Evolutionary conservation across 768 basidiomycete species (phyloP), one percentile per base, ranked within the genome.

Genomic region (Mycena indigotica): DNA sequence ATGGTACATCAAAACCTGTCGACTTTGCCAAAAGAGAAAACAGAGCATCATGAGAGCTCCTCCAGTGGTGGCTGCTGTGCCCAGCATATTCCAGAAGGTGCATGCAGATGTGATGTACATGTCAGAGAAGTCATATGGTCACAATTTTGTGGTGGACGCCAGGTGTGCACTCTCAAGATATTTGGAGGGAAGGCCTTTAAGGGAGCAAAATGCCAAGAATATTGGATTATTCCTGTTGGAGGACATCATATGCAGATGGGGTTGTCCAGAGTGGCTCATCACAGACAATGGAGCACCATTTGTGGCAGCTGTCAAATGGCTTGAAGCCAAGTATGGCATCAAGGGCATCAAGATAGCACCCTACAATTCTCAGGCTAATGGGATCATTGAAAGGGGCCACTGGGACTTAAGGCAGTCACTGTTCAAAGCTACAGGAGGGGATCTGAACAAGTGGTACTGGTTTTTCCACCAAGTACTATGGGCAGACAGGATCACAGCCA

Each of bases 311-410:
- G 13, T 61, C 5, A 49, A 65, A 2, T 58, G 40, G 38, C 54
- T 71, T 0, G 50, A 56, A 4, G 53, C 61, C 15, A 58, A 61
- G 10, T 73, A 73, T 17, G 53, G 72, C 2, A 77, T 81, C 17
- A 50, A 58, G 0, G 75, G 78, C 35, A 79, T 81, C 15, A 56
- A 65, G 0, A 78, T 81, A 2, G 76, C 72, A 0, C 65, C 71
- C 0, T 81, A 80, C 62, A 80, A 80, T 54, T 78, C 73, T 0
- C 68, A 64, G 1, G 73, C 77, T 0, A 80, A 81, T n/a, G 70
- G 79, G 0, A 54, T 74, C 1, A 66, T 78, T 0, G 72, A 80
- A 48, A 51, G 61, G 5, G 39, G 61, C 17, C 75, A 76, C 58
- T 67, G 62, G 35, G 64, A 67, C 41, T 55, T 76, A 3, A 48